These are phyloP conservation scores for Neobulgaria alba DNA, from an alignment of 2,329 filamentous ascomycete species.

Conservation along the genomic window DNA sequence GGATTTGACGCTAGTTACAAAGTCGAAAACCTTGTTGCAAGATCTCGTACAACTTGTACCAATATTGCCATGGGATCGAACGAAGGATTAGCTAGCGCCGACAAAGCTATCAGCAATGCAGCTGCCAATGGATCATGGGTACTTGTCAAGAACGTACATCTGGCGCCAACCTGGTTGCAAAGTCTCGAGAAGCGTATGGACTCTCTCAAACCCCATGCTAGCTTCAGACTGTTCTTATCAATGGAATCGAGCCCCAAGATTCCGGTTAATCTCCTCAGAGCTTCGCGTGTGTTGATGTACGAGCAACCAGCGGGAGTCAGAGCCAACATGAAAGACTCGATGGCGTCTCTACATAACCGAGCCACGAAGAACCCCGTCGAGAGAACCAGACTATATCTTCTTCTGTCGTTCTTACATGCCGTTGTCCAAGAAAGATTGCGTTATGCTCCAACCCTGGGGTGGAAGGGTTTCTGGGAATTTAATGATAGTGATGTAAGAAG, in stretches of 20 bases:
- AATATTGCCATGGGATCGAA: constrained; percentile 99
- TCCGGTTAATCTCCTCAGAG: constrained; percentile 87
- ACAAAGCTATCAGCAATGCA: constrained; percentile 90
- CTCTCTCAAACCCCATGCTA: constrained; percentile 82
- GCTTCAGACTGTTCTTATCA: constrained; percentile 92
- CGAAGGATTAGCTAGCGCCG: constrained; percentile 82
- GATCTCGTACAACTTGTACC: constrained; percentile 72
- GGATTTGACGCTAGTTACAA: constrained; percentile 99
- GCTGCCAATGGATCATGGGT: constrained; percentile 93
- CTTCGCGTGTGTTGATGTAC: constrained; percentile 91
- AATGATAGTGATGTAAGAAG: constrained; percentile 92
- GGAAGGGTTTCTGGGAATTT: constrained; percentile 99
- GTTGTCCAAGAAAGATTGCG: constrained; percentile 91
- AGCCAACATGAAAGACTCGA: constrained; percentile 97
- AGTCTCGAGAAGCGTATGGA: constrained; percentile 96
- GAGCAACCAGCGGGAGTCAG: constrained; percentile 95
- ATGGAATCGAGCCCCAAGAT: constrained; percentile 98
- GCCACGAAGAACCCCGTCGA: constrained; percentile 80
- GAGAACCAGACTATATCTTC: constrained; percentile 77
- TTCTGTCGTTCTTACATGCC: constrained; percentile 90
- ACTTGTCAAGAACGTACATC: constrained; percentile 96
- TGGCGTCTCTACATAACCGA: constrained; percentile 71
- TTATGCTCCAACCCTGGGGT: constrained; percentile 87
- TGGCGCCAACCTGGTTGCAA: constrained; percentile 92
- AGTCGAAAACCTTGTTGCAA: constrained; percentile 88